A percentile compares a stretch with the other conserved stretches of the same genome.
These are phyloP conservation scores for Ogataea trehalophila DNA, from an alignment of 805 yeast genomes.

Conservation along the genomic window DNA sequence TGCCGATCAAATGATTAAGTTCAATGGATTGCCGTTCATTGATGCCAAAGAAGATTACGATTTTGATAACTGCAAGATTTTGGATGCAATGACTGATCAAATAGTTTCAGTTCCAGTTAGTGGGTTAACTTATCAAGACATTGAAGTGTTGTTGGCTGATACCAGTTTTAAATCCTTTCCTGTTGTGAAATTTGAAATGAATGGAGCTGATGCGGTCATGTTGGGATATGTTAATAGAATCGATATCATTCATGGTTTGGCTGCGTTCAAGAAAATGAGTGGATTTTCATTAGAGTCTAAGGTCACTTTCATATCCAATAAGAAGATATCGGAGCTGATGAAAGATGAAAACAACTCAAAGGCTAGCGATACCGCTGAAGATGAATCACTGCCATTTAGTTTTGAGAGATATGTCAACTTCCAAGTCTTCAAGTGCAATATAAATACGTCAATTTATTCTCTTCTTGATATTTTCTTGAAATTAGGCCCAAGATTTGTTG, in stretches of 20 bases:
- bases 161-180: constrained; percentile 49
- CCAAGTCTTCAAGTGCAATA: constrained; percentile 59
- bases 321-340: background rate
- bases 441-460: constrained; percentile 51
- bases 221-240: constrained; percentile 42
- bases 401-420: constrained; percentile 37
- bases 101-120: constrained; percentile 35
- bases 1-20: constrained; percentile 89
- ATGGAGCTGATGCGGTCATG: constrained; percentile 33
- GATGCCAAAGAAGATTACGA: constrained; percentile 65
- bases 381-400: constrained; percentile 7
- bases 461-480: constrained; percentile 66
- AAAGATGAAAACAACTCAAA: background rate
- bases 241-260: constrained; percentile 33
- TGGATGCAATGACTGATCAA: constrained; percentile 58
- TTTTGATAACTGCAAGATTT: constrained; percentile 43
- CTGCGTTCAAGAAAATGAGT: constrained; percentile 15
- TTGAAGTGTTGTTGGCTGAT: constrained; percentile 31
- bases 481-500: constrained; percentile 72
- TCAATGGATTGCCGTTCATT: constrained; percentile 82
- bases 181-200: constrained; percentile 33
- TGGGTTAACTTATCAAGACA: constrained; percentile 30
- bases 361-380: background rate
- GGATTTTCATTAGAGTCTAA: constrained; percentile 2
- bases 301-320: constrained; percentile 13